Base-by-base conservation (phyloP, 2,329 filamentous ascomycete genomes). In the Pyrenochaeta sp. region DNA sequence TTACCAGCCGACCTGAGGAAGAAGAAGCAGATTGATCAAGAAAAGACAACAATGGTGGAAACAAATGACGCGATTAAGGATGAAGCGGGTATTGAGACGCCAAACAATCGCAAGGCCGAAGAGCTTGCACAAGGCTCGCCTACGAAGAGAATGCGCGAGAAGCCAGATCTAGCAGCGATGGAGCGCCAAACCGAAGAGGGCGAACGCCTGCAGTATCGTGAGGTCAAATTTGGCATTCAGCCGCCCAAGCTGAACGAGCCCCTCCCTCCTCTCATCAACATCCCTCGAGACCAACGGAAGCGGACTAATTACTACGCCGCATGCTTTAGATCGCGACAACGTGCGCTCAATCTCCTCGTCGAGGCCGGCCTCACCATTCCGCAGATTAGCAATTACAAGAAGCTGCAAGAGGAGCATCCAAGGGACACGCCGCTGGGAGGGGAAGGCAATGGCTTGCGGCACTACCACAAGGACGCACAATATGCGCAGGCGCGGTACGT, bases 261-360 rank as follows among this genome's bases (percentile, higher is more conserved):
- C 9, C 24, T 76, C 0, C 61, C 72, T 6, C 69, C 68, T 12
- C 64, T 76, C 25, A 67, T 76, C 65, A 76, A 76, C 44, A 59
- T 76, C 8, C 74, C 74, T 5, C 62, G 49, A 28, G 66, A 75
- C 36, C 22, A 42, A 1, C 1, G 28, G 4, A 68, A 69, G 46
- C 67, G 65, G 5, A 44, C 46, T 2, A 66, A 67, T 32, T 77
- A 75, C 54, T 73, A 72, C 46, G 62, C 65, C 3, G 71, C 72
- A 25, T 76, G 73, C 45, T 75, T 68, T 59, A 71, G 64, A 36
- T 72, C 71, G 7, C 72, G 74, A 9, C 67, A 74, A 19, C 67
- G 67, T 2, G 74, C 74, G 1, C 58, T 72, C n/a, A 58, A 56
- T 36, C 60, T 75, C 5, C 67, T 77, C 19, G 50, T 68, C n/a